Conservation (phyloP, 2,329 filamentous ascomycete species). For the Monosporascus sp. region DNA sequence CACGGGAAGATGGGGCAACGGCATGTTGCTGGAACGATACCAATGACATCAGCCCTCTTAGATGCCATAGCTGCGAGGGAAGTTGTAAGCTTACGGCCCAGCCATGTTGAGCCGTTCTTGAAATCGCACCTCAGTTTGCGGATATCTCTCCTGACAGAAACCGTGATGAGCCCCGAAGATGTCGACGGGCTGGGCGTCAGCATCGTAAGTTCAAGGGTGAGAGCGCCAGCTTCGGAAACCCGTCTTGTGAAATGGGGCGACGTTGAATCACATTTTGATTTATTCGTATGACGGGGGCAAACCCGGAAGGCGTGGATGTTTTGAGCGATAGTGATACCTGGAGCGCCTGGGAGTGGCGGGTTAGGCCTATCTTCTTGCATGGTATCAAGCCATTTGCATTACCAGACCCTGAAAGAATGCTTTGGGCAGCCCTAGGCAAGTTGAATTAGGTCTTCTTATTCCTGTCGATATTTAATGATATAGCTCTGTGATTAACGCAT, state of each 20-base stretch:
- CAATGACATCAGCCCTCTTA: slow-evolving; percentile 45
- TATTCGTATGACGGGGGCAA: slow-evolving; percentile 14
- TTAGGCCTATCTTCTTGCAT: not conserved
- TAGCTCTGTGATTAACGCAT: not conserved
- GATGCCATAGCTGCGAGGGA: slow-evolving; percentile 32
- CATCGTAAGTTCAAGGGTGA: slow-evolving; percentile 34
- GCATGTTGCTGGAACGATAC: slow-evolving; percentile 43
- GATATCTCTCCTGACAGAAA: slow-evolving; percentile 25
- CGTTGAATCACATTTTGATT: slow-evolving; percentile 21
- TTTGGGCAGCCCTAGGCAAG: not conserved
- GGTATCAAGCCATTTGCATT: not conserved
- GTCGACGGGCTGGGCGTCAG: slow-evolving; percentile 31
- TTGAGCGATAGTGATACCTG: not conserved
- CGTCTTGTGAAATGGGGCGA: slow-evolving; percentile 35
- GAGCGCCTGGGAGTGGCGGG: not conserved
- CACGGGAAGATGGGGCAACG: slow-evolving; percentile 27
- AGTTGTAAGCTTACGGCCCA: slow-evolving; percentile 32
- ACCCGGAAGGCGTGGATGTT: not conserved
- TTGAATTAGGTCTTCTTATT: not conserved
- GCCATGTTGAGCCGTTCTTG: slow-evolving; percentile 37
- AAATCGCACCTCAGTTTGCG: slow-evolving; percentile 30
- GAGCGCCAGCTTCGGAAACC: slow-evolving; percentile 24
- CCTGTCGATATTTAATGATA: not conserved
- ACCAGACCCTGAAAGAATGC: not conserved
- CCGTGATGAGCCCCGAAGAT: slow-evolving; percentile 17